Evolutionary conservation across 805 yeast species (phyloP).

Genomic region (Metschnikowia reukaufii): DNA sequence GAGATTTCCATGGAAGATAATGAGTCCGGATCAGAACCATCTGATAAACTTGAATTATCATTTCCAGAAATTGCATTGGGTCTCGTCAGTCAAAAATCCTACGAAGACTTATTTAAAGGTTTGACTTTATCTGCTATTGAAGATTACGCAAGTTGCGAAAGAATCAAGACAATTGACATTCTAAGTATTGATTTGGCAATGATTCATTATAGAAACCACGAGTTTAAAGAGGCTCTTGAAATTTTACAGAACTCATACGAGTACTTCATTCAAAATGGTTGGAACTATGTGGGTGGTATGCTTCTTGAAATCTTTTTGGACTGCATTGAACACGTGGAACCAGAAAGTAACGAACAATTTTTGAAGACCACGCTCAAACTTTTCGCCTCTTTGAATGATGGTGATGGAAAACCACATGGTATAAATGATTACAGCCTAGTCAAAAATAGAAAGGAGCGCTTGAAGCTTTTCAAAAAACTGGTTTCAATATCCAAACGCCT

Average conservation of each 20-base stretch:
- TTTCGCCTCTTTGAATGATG: slow-evolving; percentile 31
- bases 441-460: slow-evolving; percentile 18
- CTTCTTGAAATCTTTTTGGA: slow-evolving; percentile 65
- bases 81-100: slow-evolving; percentile 21
- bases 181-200: slow-evolving; percentile 79
- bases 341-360: slow-evolving; percentile 28
- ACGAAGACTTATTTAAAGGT: slow-evolving; percentile 38
- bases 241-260: slow-evolving; percentile 69
- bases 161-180: slow-evolving; percentile 68
- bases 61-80: slow-evolving; percentile 19
- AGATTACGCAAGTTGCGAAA: slow-evolving; percentile 49
- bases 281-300: slow-evolving; percentile 71
- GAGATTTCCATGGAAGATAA: slow-evolving; percentile 10
- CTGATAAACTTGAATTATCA: slow-evolving; percentile 8
- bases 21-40: background rate
- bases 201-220: slow-evolving; percentile 55
- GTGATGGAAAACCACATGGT: slow-evolving; percentile 19
- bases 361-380: slow-evolving; percentile 42
- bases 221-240: slow-evolving; percentile 59
- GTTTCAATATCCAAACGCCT: slow-evolving; percentile 5
- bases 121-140: slow-evolving; percentile 58
- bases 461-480: slow-evolving; percentile 6
- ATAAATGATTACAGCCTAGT: slow-evolving; percentile 29
- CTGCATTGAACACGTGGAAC: slow-evolving; percentile 52
- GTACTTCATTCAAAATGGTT: slow-evolving; percentile 65